Percentiles rank a stretch among this genome's conserved stretches.
Evolutionary conservation across 495 filamentous ascomycete species (phyloP).

Genomic region (Penicillium crystallinum): DNA sequence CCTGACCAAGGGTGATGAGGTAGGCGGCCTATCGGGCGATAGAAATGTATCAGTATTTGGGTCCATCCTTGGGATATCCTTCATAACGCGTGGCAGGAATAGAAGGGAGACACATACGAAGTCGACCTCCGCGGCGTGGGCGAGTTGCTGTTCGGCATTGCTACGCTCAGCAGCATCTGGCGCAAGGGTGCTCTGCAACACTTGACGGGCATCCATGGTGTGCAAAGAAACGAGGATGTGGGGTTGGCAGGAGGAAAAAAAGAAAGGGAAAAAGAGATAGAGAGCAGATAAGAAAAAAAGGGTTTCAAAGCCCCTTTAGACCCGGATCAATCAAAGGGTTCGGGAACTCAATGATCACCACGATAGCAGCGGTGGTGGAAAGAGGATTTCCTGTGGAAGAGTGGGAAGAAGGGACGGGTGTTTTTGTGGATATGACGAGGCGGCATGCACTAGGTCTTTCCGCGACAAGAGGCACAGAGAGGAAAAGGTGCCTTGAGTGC

Average conservation of each 20-base stretch:
- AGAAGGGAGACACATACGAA: conserved; percentile 64
- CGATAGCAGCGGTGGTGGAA: conserved; percentile 18
- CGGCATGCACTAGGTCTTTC: conserved; percentile 37
- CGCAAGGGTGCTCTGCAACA: conserved; percentile 88
- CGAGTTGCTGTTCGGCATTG: conserved; percentile 89
- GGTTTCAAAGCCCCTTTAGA: conserved; percentile 9
- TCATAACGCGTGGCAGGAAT: background rate
- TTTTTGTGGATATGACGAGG: conserved; percentile 40
- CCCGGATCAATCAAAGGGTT: conserved; percentile 9
- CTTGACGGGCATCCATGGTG: conserved; percentile 74
- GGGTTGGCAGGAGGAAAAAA: conserved; percentile 23
- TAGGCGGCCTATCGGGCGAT: conserved; percentile 66
- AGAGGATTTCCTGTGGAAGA: conserved; percentile 19
- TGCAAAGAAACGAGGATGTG: conserved; percentile 26
- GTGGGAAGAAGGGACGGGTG: conserved; percentile 29
- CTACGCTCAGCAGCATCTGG: conserved; percentile 84
- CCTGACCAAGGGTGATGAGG: conserved; percentile 81
- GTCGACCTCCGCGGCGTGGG: conserved; percentile 83
- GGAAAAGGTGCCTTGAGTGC: conserved; percentile 27
- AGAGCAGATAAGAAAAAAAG: conserved; percentile 11
- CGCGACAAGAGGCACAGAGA: conserved; percentile 23
- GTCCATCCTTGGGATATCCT: background rate
- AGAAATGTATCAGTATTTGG: conserved; percentile 1
- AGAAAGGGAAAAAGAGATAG: conserved; percentile 22
- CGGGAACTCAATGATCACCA: conserved; percentile 17